phyloP scores from a whole-genome alignment of 2,329 filamentous ascomycete species.

The Colletotrichum tropicicola region DNA sequence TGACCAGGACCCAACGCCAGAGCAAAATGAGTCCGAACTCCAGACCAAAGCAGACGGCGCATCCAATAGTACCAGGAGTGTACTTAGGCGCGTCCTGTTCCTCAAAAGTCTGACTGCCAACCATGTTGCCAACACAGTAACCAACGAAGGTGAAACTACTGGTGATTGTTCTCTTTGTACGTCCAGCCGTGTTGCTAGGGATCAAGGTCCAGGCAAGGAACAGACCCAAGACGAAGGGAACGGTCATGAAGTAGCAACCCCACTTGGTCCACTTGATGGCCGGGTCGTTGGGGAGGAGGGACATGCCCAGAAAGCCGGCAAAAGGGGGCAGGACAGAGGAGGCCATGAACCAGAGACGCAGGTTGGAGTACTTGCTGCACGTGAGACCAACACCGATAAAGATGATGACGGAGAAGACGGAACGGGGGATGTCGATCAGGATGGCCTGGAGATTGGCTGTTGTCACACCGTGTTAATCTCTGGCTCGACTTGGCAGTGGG shows the following conservation, averaged over 20 bases:
- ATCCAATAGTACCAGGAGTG: slow-evolving; percentile 49
- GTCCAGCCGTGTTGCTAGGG: slow-evolving; percentile 54
- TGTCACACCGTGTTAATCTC: not conserved
- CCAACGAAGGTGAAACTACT: slow-evolving; percentile 54
- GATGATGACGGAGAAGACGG: slow-evolving; percentile 42
- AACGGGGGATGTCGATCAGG: slow-evolving; percentile 45
- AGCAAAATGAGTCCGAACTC: slow-evolving; percentile 45
- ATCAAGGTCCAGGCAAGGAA: slow-evolving; percentile 36
- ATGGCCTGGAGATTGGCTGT: slow-evolving; percentile 46
- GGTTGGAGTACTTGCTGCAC: slow-evolving; percentile 42
- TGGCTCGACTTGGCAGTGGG: fast-evolving
- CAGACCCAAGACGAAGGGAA: slow-evolving; percentile 36
- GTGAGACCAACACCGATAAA: slow-evolving; percentile 44
- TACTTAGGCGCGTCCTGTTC: slow-evolving; percentile 53
- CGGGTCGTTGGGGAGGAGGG: slow-evolving; percentile 42
- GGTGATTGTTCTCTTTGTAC: slow-evolving; percentile 56
- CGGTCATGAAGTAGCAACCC: slow-evolving; percentile 47
- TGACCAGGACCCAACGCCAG: slow-evolving; percentile 50
- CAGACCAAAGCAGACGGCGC: slow-evolving; percentile 47
- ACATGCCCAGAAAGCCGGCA: slow-evolving; percentile 45
- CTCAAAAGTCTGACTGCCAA: slow-evolving; percentile 55
- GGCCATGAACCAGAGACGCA: slow-evolving; percentile 49
- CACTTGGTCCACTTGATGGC: slow-evolving; percentile 47
- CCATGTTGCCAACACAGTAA: slow-evolving; percentile 58
- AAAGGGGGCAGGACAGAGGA: slow-evolving; percentile 44